Base-by-base conservation (phyloP, 176 grass and related monocot species). In the Poa pratensis region DNA sequence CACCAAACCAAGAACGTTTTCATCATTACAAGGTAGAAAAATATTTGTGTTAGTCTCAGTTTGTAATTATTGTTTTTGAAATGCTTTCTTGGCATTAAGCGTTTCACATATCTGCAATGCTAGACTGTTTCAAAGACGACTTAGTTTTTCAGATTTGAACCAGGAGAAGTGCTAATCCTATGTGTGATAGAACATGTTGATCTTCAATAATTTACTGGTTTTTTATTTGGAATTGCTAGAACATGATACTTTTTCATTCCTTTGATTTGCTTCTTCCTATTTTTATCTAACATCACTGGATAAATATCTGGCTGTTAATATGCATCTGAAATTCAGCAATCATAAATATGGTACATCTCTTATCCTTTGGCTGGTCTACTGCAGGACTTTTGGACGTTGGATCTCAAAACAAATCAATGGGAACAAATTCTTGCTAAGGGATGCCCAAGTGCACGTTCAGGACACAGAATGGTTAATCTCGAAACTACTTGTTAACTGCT, bases 331-430 rank as follows among this genome's bases (percentile, higher is more conserved):
- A 39, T 72, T 65, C 35, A 80, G 10, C 18, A 55, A 72, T 73
- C 65, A 88, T 65, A 67, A 80, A 16, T 58, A 61, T 73, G 66
- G 66, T 67, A 3, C 19, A 67, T 72, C 53, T 70, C 69, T 40
- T 76, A 76, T 77, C 76, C 43, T 16, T 63, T 18, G 22, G 45
- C 23, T 87, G 6, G 58, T 87, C 24, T 87, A 79, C 32, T 52
- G 48, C 55, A 98, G 96, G 96, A 98, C 70, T 95, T 98, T 85
- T 98, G 96, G 96, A 89, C 85, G 23, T 73, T 95, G 53, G 91
- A 95, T 94, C 65, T 95, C 48, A 98, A 98, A 89, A 98, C 93
- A 84, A 98, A 98, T 87, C 96, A 95, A 65, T 95, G 96, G 96
- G 96, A 94, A 80, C 96, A 98, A 90, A 80, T 95, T 65, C 86